Evolutionary conservation across 169 alveolate genomes (phyloP).

Genomic region (Babesia gibsoni): DNA sequence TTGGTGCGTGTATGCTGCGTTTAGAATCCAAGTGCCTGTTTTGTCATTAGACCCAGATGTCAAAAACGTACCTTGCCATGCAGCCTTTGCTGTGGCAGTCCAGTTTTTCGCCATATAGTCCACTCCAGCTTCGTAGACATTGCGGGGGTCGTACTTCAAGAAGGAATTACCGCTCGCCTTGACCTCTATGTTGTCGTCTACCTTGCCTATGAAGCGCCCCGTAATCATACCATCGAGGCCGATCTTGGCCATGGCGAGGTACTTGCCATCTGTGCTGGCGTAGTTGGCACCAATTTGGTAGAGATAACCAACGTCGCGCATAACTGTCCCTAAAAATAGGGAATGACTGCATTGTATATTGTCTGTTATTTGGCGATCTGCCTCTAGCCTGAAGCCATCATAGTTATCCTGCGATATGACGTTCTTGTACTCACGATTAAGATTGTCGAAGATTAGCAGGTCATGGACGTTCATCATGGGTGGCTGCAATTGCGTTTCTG

Average conservation of each 20-base stretch:
- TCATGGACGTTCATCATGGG: conserved; percentile 26
- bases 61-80: conserved; percentile 77
- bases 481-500: conserved; percentile 18
- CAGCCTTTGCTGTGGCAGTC: conserved; percentile 80
- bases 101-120: conserved; percentile 79
- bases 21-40: conserved; percentile 82
- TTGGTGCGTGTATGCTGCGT: conserved; percentile 83
- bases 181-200: conserved; percentile 69
- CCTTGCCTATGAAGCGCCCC: conserved; percentile 69
- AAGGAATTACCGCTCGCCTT: conserved; percentile 79
- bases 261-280: conserved; percentile 77
- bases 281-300: conserved; percentile 87
- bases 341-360: conserved; percentile 84
- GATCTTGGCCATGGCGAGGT: conserved; percentile 77
- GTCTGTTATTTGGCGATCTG: conserved; percentile 77
- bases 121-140: conserved; percentile 81
- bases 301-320: conserved; percentile 78
- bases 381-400: conserved; percentile 90
- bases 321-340: conserved; percentile 81
- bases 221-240: conserved; percentile 82
- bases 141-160: conserved; percentile 76
- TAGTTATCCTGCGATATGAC: conserved; percentile 85
- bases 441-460: conserved; percentile 70
- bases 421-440: conserved; percentile 82
- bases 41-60: background rate